phyloP scores from a whole-genome alignment of 768 basidiomycete species.

The Tulasnella sp. region DNA sequence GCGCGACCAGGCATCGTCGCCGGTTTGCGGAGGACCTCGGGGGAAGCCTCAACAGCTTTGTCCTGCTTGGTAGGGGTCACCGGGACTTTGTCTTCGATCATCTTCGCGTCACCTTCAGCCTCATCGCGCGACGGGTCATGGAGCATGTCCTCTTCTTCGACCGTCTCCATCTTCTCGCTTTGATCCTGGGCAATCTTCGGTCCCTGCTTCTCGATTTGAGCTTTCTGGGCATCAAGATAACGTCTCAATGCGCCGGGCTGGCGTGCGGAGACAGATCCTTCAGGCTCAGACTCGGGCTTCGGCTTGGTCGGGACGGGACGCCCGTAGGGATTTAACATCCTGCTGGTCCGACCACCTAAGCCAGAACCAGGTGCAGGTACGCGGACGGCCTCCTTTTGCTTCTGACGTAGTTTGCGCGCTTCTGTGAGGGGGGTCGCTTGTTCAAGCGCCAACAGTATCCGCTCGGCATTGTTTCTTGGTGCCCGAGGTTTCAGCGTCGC shows the following conservation, averaged over 20 bases:
- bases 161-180: neutral
- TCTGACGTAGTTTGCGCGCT: slow-evolving; percentile 12
- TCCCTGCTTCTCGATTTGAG: neutral
- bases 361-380: neutral
- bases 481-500: neutral
- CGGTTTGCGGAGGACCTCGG: neutral
- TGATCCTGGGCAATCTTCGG: neutral
- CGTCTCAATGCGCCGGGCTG: neutral
- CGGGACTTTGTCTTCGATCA: neutral
- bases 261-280: neutral
- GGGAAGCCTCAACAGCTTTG: neutral
- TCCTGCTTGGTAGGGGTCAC: neutral
- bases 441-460: slow-evolving; percentile 14
- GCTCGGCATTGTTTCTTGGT: slow-evolving; percentile 11
- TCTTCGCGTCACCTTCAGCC: slow-evolving; percentile 1
- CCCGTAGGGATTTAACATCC: slow-evolving; percentile 14
- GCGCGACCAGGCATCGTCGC: slow-evolving; percentile 5
- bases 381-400: slow-evolving; percentile 12
- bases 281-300: neutral
- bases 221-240: slow-evolving; percentile 9
- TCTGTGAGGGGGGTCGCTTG: slow-evolving; percentile 16
- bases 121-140: neutral
- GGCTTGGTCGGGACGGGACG: neutral
- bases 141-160: neutral
- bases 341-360: neutral